Conservation (phyloP, 345 rosid species). For the Gossypioides kirkii region DNA sequence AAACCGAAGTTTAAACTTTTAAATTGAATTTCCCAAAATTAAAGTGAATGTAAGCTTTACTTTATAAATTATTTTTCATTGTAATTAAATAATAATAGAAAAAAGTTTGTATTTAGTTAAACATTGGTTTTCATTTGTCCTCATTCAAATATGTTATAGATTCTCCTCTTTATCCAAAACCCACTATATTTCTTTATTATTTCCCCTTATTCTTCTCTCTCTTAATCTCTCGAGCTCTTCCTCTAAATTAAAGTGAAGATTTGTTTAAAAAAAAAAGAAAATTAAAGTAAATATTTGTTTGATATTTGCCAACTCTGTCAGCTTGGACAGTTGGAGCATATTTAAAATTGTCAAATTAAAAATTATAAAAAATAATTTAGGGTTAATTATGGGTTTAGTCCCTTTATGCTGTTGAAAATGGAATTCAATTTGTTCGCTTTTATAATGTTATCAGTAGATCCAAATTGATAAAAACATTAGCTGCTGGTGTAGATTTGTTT, state of each 20-base stretch:
- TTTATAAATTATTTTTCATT: not conserved
- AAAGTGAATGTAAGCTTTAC: slow-evolving; percentile 28
- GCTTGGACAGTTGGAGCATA: not conserved
- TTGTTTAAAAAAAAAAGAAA: not conserved
- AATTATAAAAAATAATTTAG: slow-evolving; percentile 13
- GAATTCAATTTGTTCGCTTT: too few species aligned
- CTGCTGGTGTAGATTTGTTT: too few species aligned
- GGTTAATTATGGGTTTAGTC: too few species aligned
- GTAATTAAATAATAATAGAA: slow-evolving; percentile 12
- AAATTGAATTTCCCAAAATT: slow-evolving; percentile 26
- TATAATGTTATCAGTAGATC: too few species aligned
- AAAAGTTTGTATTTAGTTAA: slow-evolving; percentile 25
- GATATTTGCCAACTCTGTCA: slow-evolving; percentile 1
- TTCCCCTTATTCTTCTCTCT: not conserved
- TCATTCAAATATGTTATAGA: slow-evolving; percentile 28
- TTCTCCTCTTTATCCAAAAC: slow-evolving; percentile 21
- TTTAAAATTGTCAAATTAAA: too few species aligned
- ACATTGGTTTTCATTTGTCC: slow-evolving; percentile 33
- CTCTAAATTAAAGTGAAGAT: not conserved
- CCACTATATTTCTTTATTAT: not conserved
- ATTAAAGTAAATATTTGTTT: slow-evolving; percentile 10
- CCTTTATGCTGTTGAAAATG: too few species aligned
- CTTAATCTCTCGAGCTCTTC: not conserved
- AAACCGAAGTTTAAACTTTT: slow-evolving; percentile 24
- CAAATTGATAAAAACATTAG: too few species aligned